Conservation (phyloP, 2,329 filamentous ascomycete genomes). For the Aspergillus awamori region DNA sequence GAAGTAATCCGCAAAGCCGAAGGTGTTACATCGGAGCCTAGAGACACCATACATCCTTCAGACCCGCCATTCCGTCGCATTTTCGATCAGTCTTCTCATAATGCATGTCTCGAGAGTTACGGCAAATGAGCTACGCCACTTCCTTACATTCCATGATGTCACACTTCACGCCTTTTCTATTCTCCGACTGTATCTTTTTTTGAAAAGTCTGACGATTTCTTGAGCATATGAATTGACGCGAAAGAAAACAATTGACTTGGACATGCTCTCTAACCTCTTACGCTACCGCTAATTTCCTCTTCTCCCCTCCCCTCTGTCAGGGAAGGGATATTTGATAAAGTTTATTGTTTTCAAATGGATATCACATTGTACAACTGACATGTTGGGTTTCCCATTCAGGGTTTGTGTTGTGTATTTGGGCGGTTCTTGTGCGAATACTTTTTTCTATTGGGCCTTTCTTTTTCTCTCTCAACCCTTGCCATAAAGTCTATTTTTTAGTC, state of each 20-base stretch:
- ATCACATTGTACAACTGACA: slow-evolving; percentile 26
- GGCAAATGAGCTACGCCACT: slow-evolving; percentile 26
- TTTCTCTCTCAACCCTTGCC: slow-evolving; percentile 12
- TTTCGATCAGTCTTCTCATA: slow-evolving; percentile 46
- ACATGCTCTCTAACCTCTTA: slow-evolving; percentile 10
- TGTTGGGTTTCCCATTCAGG: slow-evolving; percentile 19
- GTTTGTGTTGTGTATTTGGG: slow-evolving; percentile 27
- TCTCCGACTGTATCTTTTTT: slow-evolving; percentile 17
- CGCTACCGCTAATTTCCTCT: slow-evolving; percentile 18
- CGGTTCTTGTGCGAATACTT: slow-evolving; percentile 26
- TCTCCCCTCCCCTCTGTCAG: neutral
- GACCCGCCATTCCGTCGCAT: slow-evolving; percentile 53
- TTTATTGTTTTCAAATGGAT: neutral
- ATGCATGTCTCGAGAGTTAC: slow-evolving; percentile 32
- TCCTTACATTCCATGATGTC: slow-evolving; percentile 10
- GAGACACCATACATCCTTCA: slow-evolving; percentile 32
- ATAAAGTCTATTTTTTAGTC: slow-evolving; percentile 7
- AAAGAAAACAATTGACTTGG: slow-evolving; percentile 13
- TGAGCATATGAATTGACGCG: slow-evolving; percentile 20
- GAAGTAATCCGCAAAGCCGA: slow-evolving; percentile 55
- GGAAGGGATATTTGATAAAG: neutral
- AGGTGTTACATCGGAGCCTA: slow-evolving; percentile 41
- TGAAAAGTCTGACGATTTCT: slow-evolving; percentile 22
- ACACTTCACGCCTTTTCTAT: slow-evolving; percentile 14
- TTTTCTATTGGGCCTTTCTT: slow-evolving; percentile 12